Evolutionary conservation across 805 yeast species (phyloP).

Genomic region (Ogataea corticis): DNA sequence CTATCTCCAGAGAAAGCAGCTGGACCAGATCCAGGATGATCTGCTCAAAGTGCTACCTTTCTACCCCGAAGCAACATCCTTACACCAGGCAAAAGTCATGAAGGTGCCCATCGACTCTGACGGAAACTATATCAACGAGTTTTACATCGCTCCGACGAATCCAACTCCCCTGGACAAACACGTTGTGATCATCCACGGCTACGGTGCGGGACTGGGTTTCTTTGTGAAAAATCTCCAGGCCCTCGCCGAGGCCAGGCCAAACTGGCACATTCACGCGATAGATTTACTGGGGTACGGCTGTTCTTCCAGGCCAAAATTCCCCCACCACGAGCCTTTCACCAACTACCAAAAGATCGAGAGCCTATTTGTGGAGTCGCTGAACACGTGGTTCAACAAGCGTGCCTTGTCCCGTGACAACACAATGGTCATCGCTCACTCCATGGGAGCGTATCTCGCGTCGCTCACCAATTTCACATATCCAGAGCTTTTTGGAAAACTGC

Average conservation of each 20-base stretch:
- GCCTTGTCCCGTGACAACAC: constrained; percentile 41
- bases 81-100: constrained; percentile 45
- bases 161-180: constrained; percentile 35
- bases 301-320: constrained; percentile 76
- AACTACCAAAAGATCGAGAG: constrained; percentile 53
- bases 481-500: constrained; percentile 58
- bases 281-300: constrained; percentile 92
- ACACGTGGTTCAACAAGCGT: constrained; percentile 58
- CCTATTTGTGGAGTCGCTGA: constrained; percentile 66
- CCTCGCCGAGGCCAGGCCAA: constrained; percentile 32
- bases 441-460: constrained; percentile 85
- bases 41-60: constrained; percentile 58
- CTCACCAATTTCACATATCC: constrained; percentile 66
- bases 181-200: constrained; percentile 84
- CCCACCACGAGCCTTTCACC: constrained; percentile 36
- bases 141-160: constrained; percentile 50
- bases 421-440: constrained; percentile 78
- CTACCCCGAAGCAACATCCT: constrained; percentile 53
- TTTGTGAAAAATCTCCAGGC: constrained; percentile 67
- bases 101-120: constrained; percentile 54
- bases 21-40: constrained; percentile 38
- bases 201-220: constrained; percentile 88
- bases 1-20: constrained; percentile 35
- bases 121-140: constrained; percentile 69
- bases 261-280: constrained; percentile 80